Evolutionary conservation across 1,139 yeast species (phyloP).

Genomic region (Geotrichum reessii): DNA sequence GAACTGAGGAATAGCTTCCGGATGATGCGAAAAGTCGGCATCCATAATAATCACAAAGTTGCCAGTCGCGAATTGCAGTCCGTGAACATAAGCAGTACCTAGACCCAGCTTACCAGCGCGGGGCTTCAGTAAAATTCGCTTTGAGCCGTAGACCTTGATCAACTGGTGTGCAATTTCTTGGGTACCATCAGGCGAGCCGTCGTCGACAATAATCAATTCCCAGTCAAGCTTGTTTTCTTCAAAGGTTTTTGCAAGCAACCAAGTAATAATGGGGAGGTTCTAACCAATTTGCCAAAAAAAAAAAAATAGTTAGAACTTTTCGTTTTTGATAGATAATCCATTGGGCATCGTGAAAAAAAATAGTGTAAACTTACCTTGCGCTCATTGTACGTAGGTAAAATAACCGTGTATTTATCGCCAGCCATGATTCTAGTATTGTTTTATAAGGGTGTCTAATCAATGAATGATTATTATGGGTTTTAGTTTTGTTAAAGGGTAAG

Average conservation of each 20-base stretch:
- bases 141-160: conserved; percentile 55
- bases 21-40: conserved; percentile 77
- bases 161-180: conserved; percentile 67
- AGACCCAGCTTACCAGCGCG: conserved; percentile 77
- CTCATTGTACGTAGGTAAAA: conserved; percentile 77
- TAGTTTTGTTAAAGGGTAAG: background rate
- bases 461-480: background rate
- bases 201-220: conserved; percentile 79
- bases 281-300: conserved; percentile 14
- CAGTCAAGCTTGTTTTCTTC: conserved; percentile 53
- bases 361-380: conserved; percentile 38
- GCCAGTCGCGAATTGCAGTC: conserved; percentile 66
- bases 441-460: background rate
- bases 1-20: conserved; percentile 73
- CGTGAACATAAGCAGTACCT: conserved; percentile 80
- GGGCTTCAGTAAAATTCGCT: conserved; percentile 62
- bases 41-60: conserved; percentile 79
- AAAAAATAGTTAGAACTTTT: background rate
- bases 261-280: conserved; percentile 66
- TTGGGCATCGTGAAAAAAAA: background rate
- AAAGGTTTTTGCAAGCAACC: conserved; percentile 69
- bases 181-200: conserved; percentile 78
- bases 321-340: background rate
- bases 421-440: conserved; percentile 15
- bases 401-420: conserved; percentile 62